Evolutionary conservation across 148 eudicot species (phyloP).

Genomic region (Bassia scoparia): DNA sequence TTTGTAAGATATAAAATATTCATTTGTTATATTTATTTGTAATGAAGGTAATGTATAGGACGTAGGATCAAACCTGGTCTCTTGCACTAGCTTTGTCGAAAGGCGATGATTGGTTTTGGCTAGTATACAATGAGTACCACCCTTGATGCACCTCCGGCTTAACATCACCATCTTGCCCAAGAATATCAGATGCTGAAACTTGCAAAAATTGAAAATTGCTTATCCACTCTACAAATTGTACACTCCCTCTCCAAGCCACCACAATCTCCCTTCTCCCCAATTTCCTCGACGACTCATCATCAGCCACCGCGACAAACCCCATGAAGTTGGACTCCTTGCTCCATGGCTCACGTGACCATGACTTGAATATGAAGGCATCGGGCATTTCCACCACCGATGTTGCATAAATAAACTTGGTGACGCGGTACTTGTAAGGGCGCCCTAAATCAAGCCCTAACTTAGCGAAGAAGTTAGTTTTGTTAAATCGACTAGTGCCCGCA

Average conservation of each 20-base stretch:
- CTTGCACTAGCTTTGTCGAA: slow-evolving; percentile 48
- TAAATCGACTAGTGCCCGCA: slow-evolving; percentile 45
- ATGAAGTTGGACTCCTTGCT: slow-evolving; percentile 57
- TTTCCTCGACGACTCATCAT: slow-evolving; percentile 36
- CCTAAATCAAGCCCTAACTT: slow-evolving; percentile 33
- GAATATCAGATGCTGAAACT: no score
- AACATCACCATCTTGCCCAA: no score
- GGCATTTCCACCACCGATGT: slow-evolving; percentile 41
- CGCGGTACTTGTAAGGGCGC: slow-evolving; percentile 30
- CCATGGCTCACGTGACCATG: slow-evolving; percentile 44
- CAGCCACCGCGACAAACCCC: slow-evolving; percentile 65
- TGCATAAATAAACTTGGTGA: slow-evolving; percentile 42
- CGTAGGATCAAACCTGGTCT: not conserved
- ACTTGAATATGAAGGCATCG: slow-evolving; percentile 35
- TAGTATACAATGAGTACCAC: slow-evolving; percentile 30
- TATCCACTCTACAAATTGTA: slow-evolving; percentile 45
- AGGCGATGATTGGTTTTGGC: slow-evolving; percentile 36
- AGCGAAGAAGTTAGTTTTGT: slow-evolving; percentile 34
- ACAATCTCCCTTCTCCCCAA: slow-evolving; percentile 70
- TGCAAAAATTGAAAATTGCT: slow-evolving; percentile 35
- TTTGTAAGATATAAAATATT: no score
- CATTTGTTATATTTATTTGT: no score
- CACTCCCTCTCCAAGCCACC: slow-evolving; percentile 72
- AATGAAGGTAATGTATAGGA: no score
- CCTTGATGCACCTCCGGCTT: no score